Evolutionary conservation across 345 rosid species (phyloP).

Genomic region (Eucalyptus cladocalyx): DNA sequence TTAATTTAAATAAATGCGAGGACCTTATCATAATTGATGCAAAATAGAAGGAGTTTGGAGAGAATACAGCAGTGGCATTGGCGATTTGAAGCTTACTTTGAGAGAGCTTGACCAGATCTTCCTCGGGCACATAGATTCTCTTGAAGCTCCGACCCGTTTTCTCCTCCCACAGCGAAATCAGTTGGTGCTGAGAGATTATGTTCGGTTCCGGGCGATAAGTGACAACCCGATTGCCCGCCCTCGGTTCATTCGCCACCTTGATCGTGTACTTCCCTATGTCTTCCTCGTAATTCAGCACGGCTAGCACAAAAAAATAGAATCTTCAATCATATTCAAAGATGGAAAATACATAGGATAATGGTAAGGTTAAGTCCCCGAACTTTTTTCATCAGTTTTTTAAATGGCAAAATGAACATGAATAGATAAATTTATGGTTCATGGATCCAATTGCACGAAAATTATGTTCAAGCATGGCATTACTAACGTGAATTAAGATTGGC

Average conservation of each 20-base stretch:
- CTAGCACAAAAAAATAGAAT: not conserved
- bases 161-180: slow-evolving; percentile 25
- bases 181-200: slow-evolving; percentile 14
- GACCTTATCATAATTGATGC: not conserved
- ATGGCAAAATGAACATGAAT: not conserved
- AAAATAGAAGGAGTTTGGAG: not conserved
- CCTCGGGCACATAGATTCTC: slow-evolving; percentile 5
- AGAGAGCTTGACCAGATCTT: slow-evolving; percentile 15
- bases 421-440: not conserved
- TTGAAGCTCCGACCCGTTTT: slow-evolving; percentile 16
- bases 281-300: slow-evolving; percentile 24
- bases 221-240: slow-evolving; percentile 3
- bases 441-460: not conserved
- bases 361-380: not conserved
- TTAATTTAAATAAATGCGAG: not conserved
- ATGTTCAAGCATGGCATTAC: not conserved
- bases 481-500: not conserved
- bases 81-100: slow-evolving; percentile 5
- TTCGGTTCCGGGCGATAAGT: slow-evolving; percentile 4
- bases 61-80: not conserved
- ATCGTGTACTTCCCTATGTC: slow-evolving; percentile 24
- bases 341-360: not conserved
- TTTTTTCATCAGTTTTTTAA: not conserved
- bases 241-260: slow-evolving; percentile 23
- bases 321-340: not conserved